phyloP scores from a whole-genome alignment of 1,139 yeast genomes.

The Entelexis paramagnoliae region DNA sequence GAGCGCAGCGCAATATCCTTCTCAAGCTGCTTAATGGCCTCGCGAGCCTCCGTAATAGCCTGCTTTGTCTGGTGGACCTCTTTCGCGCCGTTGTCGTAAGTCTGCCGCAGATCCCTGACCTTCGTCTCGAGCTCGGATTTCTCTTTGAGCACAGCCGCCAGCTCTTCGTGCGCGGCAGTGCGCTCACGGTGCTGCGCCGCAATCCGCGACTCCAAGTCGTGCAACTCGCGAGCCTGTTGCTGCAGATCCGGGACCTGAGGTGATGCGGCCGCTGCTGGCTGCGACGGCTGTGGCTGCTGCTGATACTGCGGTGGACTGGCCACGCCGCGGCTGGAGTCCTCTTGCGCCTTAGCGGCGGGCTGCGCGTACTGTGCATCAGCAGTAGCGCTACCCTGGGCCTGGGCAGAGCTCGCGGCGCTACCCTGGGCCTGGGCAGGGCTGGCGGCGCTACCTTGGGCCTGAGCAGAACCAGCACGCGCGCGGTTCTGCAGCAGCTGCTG shows the following conservation, averaged over 20 bases:
- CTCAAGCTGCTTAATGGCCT: conserved; percentile 62
- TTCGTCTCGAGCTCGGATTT: conserved; percentile 66
- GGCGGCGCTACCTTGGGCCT: no score
- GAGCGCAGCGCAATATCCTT: conserved; percentile 72
- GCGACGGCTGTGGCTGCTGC: not conserved
- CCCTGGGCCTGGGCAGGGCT: not conserved
- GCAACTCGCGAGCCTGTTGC: conserved; percentile 5
- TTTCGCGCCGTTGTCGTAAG: conserved; percentile 65
- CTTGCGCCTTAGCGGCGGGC: not conserved
- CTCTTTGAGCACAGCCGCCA: conserved; percentile 50
- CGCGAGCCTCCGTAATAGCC: conserved; percentile 57
- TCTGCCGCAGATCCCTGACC: conserved; percentile 52
- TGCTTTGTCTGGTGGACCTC: conserved; percentile 45
- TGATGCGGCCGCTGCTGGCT: not conserved
- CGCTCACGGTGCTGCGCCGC: conserved; percentile 50
- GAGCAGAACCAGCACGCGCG: not conserved
- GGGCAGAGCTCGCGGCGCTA: not conserved
- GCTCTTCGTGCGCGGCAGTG: conserved; percentile 55
- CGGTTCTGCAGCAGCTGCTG: conserved; percentile 37
- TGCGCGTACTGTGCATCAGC: not conserved
- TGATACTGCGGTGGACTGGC: not conserved
- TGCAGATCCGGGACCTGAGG: not conserved
- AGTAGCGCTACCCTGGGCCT: not conserved
- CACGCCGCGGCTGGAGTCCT: not conserved
- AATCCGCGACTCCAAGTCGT: conserved; percentile 53